A percentile compares a stretch with the other conserved stretches of the same genome.
Conservation (phyloP, 2,329 filamentous ascomycete genomes). For the Leptographium radiaticola region DNA sequence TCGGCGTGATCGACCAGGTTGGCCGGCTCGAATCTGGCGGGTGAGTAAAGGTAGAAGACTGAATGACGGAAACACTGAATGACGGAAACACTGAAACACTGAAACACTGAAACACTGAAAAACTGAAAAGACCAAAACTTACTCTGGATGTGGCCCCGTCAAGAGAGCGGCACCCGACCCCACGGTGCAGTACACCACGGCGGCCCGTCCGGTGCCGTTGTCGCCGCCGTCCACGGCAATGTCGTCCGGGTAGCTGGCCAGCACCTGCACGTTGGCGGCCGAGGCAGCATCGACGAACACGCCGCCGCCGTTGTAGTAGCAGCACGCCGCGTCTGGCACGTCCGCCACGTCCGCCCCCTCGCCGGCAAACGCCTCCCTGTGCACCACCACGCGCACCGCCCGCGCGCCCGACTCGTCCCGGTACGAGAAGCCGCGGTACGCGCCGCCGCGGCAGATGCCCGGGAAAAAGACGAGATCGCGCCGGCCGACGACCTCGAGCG, state of each 20-base stretch:
- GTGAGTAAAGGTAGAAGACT: neutral
- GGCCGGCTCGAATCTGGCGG: slow-evolving; percentile 61
- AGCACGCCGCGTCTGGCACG: slow-evolving; percentile 50
- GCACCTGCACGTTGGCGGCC: slow-evolving; percentile 54
- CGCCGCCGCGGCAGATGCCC: slow-evolving; percentile 70
- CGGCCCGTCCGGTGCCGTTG: slow-evolving; percentile 44
- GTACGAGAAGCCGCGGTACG: slow-evolving; percentile 84
- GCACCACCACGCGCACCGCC: slow-evolving; percentile 54
- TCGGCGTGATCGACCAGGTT: slow-evolving; percentile 60
- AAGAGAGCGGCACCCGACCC: slow-evolving; percentile 69
- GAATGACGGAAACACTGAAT: neutral
- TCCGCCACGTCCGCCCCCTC: slow-evolving; percentile 15
- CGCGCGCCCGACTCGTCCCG: slow-evolving; percentile 73
- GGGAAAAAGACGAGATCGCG: slow-evolving; percentile 84
- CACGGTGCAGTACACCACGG: slow-evolving; percentile 70
- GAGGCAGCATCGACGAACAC: slow-evolving; percentile 72
- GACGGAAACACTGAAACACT: too few relatives aligned
- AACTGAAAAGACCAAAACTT: too few relatives aligned
- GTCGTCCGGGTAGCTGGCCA: slow-evolving; percentile 67
- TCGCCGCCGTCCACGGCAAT: slow-evolving; percentile 65
- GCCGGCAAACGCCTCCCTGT: slow-evolving; percentile 38
- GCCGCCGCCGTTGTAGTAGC: slow-evolving; percentile 91
- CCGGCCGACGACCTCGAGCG: slow-evolving; percentile 72
- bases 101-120: too few relatives aligned
- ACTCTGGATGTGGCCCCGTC: slow-evolving; percentile 90